phyloP scores from a whole-genome alignment of 2,329 filamentous ascomycete species.

The Arthroderma sp. region DNA sequence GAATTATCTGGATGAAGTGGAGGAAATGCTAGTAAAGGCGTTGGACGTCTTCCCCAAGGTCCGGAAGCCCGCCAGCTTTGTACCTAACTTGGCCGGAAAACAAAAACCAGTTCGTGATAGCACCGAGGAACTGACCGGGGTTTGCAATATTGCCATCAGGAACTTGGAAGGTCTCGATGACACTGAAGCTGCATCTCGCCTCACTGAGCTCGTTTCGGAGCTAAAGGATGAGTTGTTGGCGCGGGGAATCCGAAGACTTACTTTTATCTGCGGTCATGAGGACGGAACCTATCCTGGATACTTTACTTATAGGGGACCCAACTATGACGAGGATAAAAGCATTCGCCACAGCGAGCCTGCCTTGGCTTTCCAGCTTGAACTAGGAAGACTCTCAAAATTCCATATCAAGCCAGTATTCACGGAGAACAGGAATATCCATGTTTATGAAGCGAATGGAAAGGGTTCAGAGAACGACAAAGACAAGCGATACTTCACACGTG shows the following conservation, averaged over 20 bases:
- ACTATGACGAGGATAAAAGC: constrained; percentile 79
- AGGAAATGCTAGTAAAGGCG: constrained; percentile 72
- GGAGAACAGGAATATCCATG: constrained; percentile 97
- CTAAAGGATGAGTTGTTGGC: constrained; percentile 72
- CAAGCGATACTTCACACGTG: constrained; percentile 96
- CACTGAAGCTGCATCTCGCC: constrained; percentile 62
- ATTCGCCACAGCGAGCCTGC: constrained; percentile 96
- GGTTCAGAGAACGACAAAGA: constrained; percentile 55
- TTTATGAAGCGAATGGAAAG: constrained; percentile 94
- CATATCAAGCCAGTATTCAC: constrained; percentile 97
- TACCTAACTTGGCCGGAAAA: constrained; percentile 62
- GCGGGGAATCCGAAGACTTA: constrained; percentile 74
- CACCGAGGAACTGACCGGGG: constrained; percentile 71
- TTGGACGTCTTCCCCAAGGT: constrained; percentile 67
- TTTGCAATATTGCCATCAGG: constrained; percentile 81
- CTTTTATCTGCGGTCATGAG: constrained; percentile 89
- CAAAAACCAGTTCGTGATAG: constrained; percentile 47
- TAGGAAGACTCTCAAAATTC: constrained; percentile 89
- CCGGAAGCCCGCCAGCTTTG: constrained; percentile 44
- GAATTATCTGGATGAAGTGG: constrained; percentile 83
- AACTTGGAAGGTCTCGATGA: constrained; percentile 78
- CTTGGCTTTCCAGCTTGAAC: constrained; percentile 94
- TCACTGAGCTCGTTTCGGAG: constrained; percentile 61
- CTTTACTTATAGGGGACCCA: constrained; percentile 92
- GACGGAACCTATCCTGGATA: constrained; percentile 93